phyloP scores from a whole-genome alignment of 257 asterid species.

The Paulownia fortunei region DNA sequence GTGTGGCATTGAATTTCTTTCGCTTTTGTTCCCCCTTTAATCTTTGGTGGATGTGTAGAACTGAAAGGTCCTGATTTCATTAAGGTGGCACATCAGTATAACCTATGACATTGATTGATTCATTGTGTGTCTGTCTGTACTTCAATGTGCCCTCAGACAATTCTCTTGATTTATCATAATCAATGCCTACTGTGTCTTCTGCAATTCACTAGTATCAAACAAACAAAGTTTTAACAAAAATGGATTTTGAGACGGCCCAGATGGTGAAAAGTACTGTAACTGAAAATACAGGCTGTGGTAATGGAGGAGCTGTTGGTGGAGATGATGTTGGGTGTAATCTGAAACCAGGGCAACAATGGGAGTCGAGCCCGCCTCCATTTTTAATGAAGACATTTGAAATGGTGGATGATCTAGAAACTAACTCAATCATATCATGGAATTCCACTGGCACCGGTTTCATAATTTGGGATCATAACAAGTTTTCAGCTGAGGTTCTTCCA shows the following conservation, averaged over 20 bases:
- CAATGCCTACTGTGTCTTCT: not conserved
- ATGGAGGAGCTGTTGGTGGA: constrained; percentile 1
- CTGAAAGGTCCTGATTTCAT: not conserved
- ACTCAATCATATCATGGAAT: constrained; percentile 49
- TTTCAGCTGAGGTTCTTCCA: constrained; percentile 48
- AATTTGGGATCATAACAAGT: constrained; percentile 47
- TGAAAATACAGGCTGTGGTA: constrained; percentile 9
- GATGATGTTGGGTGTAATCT: not conserved
- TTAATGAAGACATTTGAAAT: constrained; percentile 42
- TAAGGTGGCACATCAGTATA: not conserved
- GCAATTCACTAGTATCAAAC: not conserved
- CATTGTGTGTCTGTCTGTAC: too few species aligned
- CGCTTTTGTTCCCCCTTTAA: not conserved
- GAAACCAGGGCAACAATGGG: constrained; percentile 5
- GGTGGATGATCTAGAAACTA: constrained; percentile 49
- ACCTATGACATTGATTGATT: too few species aligned
- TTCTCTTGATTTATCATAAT: not conserved
- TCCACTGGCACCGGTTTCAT: constrained; percentile 44
- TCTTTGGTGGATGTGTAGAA: not conserved
- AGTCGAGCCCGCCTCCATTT: constrained; percentile 44
- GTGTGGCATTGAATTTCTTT: not conserved
- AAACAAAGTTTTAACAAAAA: not conserved
- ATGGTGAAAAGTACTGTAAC: not conserved
- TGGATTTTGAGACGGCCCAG: not conserved
- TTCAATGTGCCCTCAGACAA: too few species aligned